Base-by-base conservation (phyloP, 371 early-diverging fungal genomes). In the Mucor indicus region DNA sequence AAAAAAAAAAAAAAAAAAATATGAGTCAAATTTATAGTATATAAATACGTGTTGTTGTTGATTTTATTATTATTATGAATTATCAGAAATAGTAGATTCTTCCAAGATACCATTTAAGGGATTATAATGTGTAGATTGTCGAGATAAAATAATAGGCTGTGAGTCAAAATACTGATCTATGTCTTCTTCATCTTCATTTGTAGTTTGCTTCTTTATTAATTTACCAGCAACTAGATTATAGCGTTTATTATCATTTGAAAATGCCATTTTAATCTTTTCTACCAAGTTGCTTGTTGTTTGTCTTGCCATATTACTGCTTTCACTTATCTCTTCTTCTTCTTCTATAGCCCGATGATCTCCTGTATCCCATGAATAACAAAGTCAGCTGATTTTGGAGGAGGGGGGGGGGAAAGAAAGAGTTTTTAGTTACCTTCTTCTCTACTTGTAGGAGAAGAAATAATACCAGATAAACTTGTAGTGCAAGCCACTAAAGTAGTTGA, bases 261-360 rank as follows among this genome's bases (percentile, higher is more conserved):
- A 61, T n/a, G 62, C 68, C 64, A 67, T 65, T 44, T 64, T 64
- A 12, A 67, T 48, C 22, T 72, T 72, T 36, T 67, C 72, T 2
- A 67, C 62, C 17, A 71, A 27, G 21, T 58, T 61, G 11, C 46
- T 47, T 21, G 39, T 36, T 17, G 27, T 45, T 45, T 2, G n/a
- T 36, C 12, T 15, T 35, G 4, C 6, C 13, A 23, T 15, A 12
- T 29, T 29, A 29, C 30, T 29, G 12, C 30, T 29, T 6, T 12
- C 30, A 29, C 30, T 6, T n/a, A n/a, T n/a, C n/a, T n/a, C n/a
- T n/a, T n/a, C n/a, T n/a, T n/a, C n/a, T n/a, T n/a, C n/a, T n/a
- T n/a, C 11, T 11, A 11, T 27, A 7, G 29, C 29, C 11, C 29
- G 29, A 27, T 11, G 29, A 27, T 27, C 11, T 27, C 29, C 11